Evolutionary conservation across 805 yeast species (phyloP).

Genomic region (Hanseniaspora guilliermondii): DNA sequence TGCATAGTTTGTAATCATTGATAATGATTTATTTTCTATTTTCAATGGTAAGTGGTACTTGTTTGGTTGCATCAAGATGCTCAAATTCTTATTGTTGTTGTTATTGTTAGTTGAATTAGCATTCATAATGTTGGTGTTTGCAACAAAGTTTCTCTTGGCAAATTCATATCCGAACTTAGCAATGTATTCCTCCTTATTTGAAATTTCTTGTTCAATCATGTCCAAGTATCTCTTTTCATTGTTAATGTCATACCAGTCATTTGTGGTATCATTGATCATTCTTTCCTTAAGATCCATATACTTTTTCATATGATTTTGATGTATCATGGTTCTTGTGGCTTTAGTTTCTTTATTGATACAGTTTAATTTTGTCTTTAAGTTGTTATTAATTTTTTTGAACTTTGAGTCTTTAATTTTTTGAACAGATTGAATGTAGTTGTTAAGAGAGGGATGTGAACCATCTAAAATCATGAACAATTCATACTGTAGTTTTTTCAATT

Average conservation of each 20-base stretch:
- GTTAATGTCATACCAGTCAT: constrained; percentile 83
- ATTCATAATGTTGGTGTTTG: constrained; percentile 8
- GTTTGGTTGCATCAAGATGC: constrained; percentile 32
- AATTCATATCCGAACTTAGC: constrained; percentile 9
- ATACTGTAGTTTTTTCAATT: constrained; percentile 58
- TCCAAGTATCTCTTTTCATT: constrained; percentile 78
- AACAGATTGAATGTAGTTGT: constrained; percentile 56
- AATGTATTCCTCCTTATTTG: neutral
- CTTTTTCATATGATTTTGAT: constrained; percentile 67
- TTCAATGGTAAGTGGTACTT: constrained; percentile 35
- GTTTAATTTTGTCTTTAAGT: constrained; percentile 53
- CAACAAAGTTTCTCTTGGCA: constrained; percentile 8
- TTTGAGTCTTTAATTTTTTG: constrained; percentile 63
- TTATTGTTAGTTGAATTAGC: constrained; percentile 8
- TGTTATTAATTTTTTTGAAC: constrained; percentile 37
- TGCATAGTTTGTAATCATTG: constrained; percentile 30
- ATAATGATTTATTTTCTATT: constrained; percentile 24
- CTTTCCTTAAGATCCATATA: constrained; percentile 53
- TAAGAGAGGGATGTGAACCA: constrained; percentile 85
- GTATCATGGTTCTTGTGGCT: constrained; percentile 66
- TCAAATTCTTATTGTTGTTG: constrained; percentile 7
- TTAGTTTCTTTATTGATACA: constrained; percentile 72
- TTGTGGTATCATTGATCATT: constrained; percentile 61
- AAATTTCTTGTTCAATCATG: constrained; percentile 26
- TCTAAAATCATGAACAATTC: constrained; percentile 77